Evolutionary conservation across 2,329 filamentous ascomycete genomes (phyloP), one percentile per base, ranked within the genome.

Genomic region (Xylaria polymorpha): DNA sequence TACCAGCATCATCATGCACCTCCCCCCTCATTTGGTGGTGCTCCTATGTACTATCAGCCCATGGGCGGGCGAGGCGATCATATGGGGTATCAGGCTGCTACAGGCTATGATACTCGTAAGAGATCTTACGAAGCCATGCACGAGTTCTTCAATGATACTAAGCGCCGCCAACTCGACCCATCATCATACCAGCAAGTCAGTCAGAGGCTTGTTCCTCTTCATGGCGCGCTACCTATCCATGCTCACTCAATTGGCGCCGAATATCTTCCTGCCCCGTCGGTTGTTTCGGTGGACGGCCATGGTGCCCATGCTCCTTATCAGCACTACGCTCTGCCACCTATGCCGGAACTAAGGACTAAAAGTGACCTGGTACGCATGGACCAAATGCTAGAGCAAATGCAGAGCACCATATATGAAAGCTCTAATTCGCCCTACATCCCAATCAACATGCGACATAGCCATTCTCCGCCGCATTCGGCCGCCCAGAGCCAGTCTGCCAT

Each of bases 401-500:
- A 98, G 82, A 91, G 92, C 72, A 98, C 95, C 55, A 94, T 98
- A 58, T 98, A 98, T 79, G 96, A 98, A 83, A 97, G 91, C 80
- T 91, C 94, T 64, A 93, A 90, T 75, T 91, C 88, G 18, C 91
- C 94, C 78, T 90, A 92, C 76, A 78, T 78, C 29, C 77, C 85
- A 43, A 83, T 87, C 64, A 86, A 85, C 73, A 85, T 87, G 80
- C 87, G 89, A 72, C 83, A 86, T 76, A 88, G 85, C 74, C 85
- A 86, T 41, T 88, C 87, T 32, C 79, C 68, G 57, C 83, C 74
- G 63, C 80, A 74, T 66, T 79, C 72, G 71, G 75, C 72, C 72
- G 74, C 71, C 6, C 74, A 67, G 80, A 81, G 73, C 75, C 83
- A 71, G 64, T 73, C 73, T 66, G 77, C 75, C 75, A 78, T 77